Percentiles rank a stretch among this genome's conserved stretches.
Conservation (phyloP, 148 eudicot genomes). For the Tetragonia tetragonoides region DNA sequence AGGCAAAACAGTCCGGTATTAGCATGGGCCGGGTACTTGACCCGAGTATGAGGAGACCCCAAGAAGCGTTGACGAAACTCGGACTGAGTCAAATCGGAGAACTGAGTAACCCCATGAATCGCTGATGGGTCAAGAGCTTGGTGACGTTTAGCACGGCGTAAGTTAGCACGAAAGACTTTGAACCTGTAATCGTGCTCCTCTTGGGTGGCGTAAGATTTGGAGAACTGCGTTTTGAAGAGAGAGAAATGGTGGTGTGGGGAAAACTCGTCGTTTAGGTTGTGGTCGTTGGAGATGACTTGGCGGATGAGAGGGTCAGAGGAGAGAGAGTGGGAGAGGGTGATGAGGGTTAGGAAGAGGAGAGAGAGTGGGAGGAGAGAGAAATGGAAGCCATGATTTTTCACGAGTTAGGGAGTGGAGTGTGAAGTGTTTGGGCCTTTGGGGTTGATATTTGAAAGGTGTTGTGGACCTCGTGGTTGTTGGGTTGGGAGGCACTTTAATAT, state of each 20-base stretch:
- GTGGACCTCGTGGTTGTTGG: neutral
- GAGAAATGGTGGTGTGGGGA: slow-evolving; percentile 50
- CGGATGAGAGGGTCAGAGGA: slow-evolving; percentile 40
- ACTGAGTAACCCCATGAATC: slow-evolving; percentile 60
- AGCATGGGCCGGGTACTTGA: slow-evolving; percentile 57
- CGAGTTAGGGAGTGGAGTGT: neutral
- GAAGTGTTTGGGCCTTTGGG: neutral
- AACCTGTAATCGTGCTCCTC: slow-evolving; percentile 65
- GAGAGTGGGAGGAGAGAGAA: slow-evolving; percentile 37
- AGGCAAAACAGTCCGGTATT: slow-evolving; percentile 62
- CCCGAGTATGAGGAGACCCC: slow-evolving; percentile 29
- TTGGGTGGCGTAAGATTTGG: slow-evolving; percentile 40
- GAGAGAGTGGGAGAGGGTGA: slow-evolving; percentile 9
- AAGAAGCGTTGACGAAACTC: slow-evolving; percentile 46
- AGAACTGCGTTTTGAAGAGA: slow-evolving; percentile 49
- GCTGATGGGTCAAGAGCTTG: slow-evolving; percentile 60
- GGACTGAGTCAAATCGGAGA: slow-evolving; percentile 50
- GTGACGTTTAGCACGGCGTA: slow-evolving; percentile 49
- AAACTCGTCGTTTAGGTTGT: slow-evolving; percentile 23
- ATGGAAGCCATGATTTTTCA: slow-evolving; percentile 30
- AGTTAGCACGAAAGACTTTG: slow-evolving; percentile 49
- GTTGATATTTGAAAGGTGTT: neutral
- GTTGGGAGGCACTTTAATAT: no score
- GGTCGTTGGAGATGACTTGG: slow-evolving; percentile 22
- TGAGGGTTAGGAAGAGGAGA: slow-evolving; percentile 31